Percentiles rank a stretch among this genome's conserved stretches.
Evolutionary conservation across 306 rosid species (phyloP).

Genomic region (Pyrus betulifolia): DNA sequence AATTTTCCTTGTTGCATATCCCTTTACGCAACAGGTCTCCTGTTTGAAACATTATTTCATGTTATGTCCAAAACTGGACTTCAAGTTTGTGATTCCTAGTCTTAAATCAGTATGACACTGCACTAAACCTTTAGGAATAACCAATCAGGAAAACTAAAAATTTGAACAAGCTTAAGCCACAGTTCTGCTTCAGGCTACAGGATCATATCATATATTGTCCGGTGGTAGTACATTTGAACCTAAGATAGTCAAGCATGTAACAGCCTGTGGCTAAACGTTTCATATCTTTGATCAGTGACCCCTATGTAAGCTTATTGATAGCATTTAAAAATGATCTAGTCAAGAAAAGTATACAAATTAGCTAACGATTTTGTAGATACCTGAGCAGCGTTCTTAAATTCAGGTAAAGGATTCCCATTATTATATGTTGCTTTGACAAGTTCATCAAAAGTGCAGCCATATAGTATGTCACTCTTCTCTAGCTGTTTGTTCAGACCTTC

Average conservation of each 20-base stretch:
- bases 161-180: not conserved
- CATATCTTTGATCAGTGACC: not conserved
- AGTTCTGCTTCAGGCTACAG: not conserved
- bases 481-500: conserved; percentile 76
- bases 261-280: not conserved
- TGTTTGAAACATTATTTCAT: not conserved
- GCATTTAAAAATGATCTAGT: conserved; percentile 1
- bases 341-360: not conserved
- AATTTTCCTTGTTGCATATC: not conserved
- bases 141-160: too few species aligned
- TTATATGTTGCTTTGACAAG: conserved; percentile 86
- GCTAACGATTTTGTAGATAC: conserved; percentile 36
- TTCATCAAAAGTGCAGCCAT: conserved; percentile 81
- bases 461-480: conserved; percentile 64
- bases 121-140: not conserved
- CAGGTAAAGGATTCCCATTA: conserved; percentile 80
- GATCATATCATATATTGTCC: not conserved
- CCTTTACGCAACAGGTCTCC: not conserved
- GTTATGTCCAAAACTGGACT: not conserved
- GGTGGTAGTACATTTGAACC: not conserved
- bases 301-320: not conserved
- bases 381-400: conserved; percentile 94
- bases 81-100: not conserved
- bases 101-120: not conserved
- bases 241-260: not conserved